phyloP scores from a whole-genome alignment of 495 filamentous ascomycete genomes.

The Penicillium desertorum region DNA sequence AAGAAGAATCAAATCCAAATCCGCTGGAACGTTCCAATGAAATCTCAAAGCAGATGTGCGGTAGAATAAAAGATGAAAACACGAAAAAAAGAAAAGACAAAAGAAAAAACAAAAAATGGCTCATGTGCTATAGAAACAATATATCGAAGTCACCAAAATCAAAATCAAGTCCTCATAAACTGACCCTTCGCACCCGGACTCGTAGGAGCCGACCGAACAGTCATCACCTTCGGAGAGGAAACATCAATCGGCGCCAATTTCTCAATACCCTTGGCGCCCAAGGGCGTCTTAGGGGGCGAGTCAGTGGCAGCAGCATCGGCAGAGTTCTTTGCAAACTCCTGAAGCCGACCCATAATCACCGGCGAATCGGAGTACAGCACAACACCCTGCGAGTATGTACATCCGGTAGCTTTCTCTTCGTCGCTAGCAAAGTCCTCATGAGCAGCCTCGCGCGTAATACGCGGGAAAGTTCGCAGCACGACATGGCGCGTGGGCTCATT shows the following conservation, averaged over 20 bases:
- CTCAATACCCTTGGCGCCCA: slow-evolving; percentile 9
- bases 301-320: slow-evolving; percentile 29
- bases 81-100: not conserved
- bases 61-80: not conserved
- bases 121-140: slow-evolving; percentile 5
- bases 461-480: slow-evolving; percentile 55
- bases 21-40: slow-evolving; percentile 3
- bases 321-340: slow-evolving; percentile 49
- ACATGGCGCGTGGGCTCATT: slow-evolving; percentile 40
- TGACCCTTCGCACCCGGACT: slow-evolving; percentile 21
- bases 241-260: slow-evolving; percentile 3
- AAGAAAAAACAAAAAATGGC: slow-evolving; percentile 3
- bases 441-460: slow-evolving; percentile 54
- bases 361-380: slow-evolving; percentile 57
- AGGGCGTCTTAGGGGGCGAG: slow-evolving; percentile 16
- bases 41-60: not conserved
- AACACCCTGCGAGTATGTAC: slow-evolving; percentile 52
- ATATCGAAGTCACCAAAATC: not conserved
- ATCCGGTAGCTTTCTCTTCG: slow-evolving; percentile 40
- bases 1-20: not conserved
- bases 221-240: slow-evolving; percentile 9
- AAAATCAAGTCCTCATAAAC: slow-evolving; percentile 6
- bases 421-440: slow-evolving; percentile 53
- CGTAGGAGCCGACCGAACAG: slow-evolving; percentile 24
- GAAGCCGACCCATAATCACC: slow-evolving; percentile 48